Evolutionary conservation across 805 yeast genomes (phyloP), one percentile per base, ranked within the genome.

Genomic region (Yueomyces sp.): DNA sequence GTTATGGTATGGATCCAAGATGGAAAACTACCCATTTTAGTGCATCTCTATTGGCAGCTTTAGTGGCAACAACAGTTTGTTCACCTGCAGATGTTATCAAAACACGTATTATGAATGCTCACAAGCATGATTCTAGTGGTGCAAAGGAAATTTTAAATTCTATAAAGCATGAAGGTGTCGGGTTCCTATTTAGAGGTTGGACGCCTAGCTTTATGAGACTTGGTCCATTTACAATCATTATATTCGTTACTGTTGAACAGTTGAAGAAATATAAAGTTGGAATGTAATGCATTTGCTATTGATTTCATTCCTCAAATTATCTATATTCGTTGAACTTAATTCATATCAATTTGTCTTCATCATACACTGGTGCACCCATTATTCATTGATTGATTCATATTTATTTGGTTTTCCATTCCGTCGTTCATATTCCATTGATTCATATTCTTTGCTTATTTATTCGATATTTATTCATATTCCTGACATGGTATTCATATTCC

Each of bases 1-100:
- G 56, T 4, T n/a, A 9, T 11, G 59, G 65, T 3, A 60, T 79
- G 63, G 79, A 81, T 54, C 76, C 84, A 38, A 63, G 72, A 26
- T 72, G 78, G 43, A 75, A 77, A 49, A 53, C 77, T 0, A 85
- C 95, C 3, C 94, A 85, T 60, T 85, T 85, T 55, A 59, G 78
- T 33, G 85, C 95, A 0, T 80, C 90, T 3, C 66, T 85, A 47
- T 55, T 81, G 49, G 94, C 95, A 1, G 95, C 95, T 19, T 65
- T 85, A 34, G 85, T 85, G 4, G 95, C 95, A 5, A 85, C 95
- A 0, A 86, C 95, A 0, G 82, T 85, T 26, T 86, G 95, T 59
- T 84, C 94, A 2, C 95, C 95, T 1, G 95, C 88, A 7, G 95
- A 85, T 62, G 95, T 85, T 3, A 79, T 85, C 41, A 86, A 86